Evolutionary conservation across 352 stramenopile species (phyloP).

Genomic region (Pythium aristosporum): DNA sequence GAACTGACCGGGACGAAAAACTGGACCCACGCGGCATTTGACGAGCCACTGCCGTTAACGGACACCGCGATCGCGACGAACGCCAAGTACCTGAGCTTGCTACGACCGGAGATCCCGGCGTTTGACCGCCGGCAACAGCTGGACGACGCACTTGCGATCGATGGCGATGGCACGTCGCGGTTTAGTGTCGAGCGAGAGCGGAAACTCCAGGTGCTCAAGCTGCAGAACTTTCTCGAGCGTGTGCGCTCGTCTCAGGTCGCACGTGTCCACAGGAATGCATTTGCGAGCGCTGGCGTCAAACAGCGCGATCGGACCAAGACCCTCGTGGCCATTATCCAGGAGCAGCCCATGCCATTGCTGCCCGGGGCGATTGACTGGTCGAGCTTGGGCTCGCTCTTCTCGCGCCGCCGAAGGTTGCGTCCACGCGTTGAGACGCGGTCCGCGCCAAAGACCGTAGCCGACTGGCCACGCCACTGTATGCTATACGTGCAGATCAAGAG

Average conservation of each 20-base stretch:
- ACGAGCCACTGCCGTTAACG: constrained; percentile 61
- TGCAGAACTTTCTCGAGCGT: constrained; percentile 66
- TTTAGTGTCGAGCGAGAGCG: constrained; percentile 53
- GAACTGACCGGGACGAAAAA: constrained; percentile 10
- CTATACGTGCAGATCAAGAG: constrained; percentile 86
- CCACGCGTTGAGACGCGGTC: constrained; percentile 35
- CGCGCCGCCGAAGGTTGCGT: constrained; percentile 45
- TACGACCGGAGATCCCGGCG: constrained; percentile 58
- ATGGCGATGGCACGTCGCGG: background rate
- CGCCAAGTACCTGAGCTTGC: constrained; percentile 52
- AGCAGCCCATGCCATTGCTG: constrained; percentile 81
- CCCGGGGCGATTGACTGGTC: constrained; percentile 64
- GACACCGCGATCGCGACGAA: constrained; percentile 63
- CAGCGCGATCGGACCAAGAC: constrained; percentile 27
- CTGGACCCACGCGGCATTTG: constrained; percentile 41
- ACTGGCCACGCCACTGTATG: constrained; percentile 64
- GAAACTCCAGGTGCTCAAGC: constrained; percentile 44
- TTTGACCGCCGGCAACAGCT: constrained; percentile 52
- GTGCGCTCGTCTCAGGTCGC: constrained; percentile 38
- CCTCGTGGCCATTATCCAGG: constrained; percentile 77
- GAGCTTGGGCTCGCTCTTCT: constrained; percentile 53
- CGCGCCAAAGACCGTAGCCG: constrained; percentile 30
- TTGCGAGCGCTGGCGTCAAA: background rate
- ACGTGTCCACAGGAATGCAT: constrained; percentile 13
- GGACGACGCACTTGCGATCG: constrained; percentile 41